Percentiles rank a stretch among this genome's conserved stretches.
phyloP scores from a whole-genome alignment of 2,329 filamentous ascomycete genomes.

The Pseudopyrenochaeta lycopersici region DNA sequence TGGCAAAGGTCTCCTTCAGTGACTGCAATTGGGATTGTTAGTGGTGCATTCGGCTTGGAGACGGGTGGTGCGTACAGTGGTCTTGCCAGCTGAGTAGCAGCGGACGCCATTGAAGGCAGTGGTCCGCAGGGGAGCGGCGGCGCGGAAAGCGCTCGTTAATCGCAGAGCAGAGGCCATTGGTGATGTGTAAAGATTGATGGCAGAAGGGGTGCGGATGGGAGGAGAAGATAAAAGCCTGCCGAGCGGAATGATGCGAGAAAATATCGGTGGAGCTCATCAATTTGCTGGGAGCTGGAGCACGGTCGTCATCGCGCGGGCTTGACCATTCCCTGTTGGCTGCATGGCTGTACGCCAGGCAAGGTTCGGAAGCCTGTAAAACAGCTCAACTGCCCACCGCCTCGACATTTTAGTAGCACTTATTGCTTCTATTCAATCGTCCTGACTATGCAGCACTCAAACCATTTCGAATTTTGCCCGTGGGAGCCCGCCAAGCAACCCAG shows the following conservation, averaged over 20 bases:
- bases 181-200: constrained; percentile 41
- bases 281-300: constrained; percentile 10
- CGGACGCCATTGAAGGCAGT: constrained; percentile 83
- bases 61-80: constrained; percentile 69
- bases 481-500: background rate
- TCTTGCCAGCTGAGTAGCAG: constrained; percentile 89
- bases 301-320: constrained; percentile 18
- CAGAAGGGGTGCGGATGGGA: constrained; percentile 45
- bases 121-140: constrained; percentile 71
- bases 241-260: constrained; percentile 33
- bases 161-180: constrained; percentile 85
- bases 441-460: background rate
- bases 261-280: constrained; percentile 29
- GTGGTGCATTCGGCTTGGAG: constrained; percentile 25
- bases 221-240: constrained; percentile 39
- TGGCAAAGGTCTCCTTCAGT: constrained; percentile 97
- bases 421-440: background rate
- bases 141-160: constrained; percentile 82
- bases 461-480: background rate
- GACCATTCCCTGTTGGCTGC: background rate
- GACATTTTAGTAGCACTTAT: too few relatives aligned
- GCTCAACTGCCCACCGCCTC: too few relatives aligned
- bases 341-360: background rate
- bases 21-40: constrained; percentile 67
- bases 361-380: background rate